phyloP scores from a whole-genome alignment of 176 grass and related monocot species.

The Metroxylon sagu region DNA sequence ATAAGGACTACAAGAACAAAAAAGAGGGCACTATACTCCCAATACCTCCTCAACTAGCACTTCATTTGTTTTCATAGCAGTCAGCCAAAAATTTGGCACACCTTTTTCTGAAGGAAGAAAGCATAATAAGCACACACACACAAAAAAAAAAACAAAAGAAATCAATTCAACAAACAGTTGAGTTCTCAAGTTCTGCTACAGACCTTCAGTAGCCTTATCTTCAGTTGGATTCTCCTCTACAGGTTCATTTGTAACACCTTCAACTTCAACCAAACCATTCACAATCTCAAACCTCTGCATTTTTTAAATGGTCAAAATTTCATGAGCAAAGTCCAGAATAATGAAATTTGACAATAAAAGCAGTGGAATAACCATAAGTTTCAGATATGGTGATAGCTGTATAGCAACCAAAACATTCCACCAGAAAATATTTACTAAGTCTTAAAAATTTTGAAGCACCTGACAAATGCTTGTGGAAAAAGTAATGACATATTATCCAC shows the following conservation, averaged over 20 bases:
- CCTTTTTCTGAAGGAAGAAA: slow-evolving; percentile 14
- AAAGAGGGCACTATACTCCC: neutral
- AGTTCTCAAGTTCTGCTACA: neutral
- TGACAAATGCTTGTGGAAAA: too few species aligned
- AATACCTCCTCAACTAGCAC: slow-evolving; percentile 18
- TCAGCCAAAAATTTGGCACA: slow-evolving; percentile 24
- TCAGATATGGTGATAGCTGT: too few species aligned
- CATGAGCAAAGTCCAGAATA: neutral
- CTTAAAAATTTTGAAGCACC: too few species aligned
- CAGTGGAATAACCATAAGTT: too few species aligned
- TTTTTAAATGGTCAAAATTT: neutral
- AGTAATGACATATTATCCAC: too few species aligned
- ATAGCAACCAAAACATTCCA: too few species aligned
- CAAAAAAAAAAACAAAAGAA: neutral
- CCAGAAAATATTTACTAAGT: too few species aligned
- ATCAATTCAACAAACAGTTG: too few species aligned
- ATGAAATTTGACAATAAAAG: too few species aligned
- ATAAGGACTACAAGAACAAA: neutral
- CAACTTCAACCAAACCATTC: slow-evolving; percentile 16
- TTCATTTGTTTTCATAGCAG: slow-evolving; percentile 24
- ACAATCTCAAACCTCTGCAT: slow-evolving; percentile 19
- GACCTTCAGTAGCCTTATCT: slow-evolving; percentile 18
- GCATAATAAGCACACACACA: neutral
- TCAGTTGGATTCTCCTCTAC: slow-evolving; percentile 1
- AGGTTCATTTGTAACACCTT: slow-evolving; percentile 2